Conservation (phyloP, 345 rosid genomes). For the Isatis tinctoria region DNA sequence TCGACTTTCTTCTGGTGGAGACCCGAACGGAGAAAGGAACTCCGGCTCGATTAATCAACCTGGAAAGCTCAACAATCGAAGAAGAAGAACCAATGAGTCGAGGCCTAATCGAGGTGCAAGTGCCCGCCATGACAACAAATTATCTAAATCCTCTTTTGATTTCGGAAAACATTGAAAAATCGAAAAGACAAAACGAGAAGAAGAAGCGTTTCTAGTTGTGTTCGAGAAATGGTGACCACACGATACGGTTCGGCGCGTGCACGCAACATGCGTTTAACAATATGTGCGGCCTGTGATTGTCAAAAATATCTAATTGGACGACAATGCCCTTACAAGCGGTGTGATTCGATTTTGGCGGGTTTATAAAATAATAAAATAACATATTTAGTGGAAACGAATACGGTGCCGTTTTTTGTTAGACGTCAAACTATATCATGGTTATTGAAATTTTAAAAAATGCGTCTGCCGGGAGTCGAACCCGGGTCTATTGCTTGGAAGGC, state of each 20-base stretch:
- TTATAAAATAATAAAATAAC: too few relatives aligned
- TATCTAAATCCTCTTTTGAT: not conserved
- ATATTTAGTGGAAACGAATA: too few relatives aligned
- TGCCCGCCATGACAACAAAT: constrained; percentile 54
- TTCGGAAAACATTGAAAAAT: constrained; percentile 1
- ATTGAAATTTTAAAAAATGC: constrained; percentile 8
- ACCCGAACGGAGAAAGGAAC: constrained; percentile 50
- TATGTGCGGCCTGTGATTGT: not conserved
- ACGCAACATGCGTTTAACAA: constrained; percentile 22
- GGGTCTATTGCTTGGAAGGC: constrained; percentile 91
- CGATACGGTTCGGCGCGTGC: constrained; percentile 32
- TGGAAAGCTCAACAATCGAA: constrained; percentile 36
- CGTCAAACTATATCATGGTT: too few relatives aligned
- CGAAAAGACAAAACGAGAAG: too few relatives aligned
- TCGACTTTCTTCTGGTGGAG: constrained; percentile 22
- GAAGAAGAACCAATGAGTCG: constrained; percentile 43
- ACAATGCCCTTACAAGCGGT: not conserved
- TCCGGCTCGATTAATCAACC: constrained; percentile 35
- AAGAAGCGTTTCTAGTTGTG: constrained; percentile 14
- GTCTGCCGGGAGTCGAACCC: constrained; percentile 94
- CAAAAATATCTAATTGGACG: not conserved
- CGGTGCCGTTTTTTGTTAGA: too few relatives aligned
- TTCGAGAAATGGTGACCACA: constrained; percentile 27
- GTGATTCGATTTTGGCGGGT: constrained; percentile 9
- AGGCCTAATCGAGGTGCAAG: constrained; percentile 48